Base-by-base conservation (phyloP, 2,329 filamentous ascomycete species). In the Aspergillus unguis region DNA sequence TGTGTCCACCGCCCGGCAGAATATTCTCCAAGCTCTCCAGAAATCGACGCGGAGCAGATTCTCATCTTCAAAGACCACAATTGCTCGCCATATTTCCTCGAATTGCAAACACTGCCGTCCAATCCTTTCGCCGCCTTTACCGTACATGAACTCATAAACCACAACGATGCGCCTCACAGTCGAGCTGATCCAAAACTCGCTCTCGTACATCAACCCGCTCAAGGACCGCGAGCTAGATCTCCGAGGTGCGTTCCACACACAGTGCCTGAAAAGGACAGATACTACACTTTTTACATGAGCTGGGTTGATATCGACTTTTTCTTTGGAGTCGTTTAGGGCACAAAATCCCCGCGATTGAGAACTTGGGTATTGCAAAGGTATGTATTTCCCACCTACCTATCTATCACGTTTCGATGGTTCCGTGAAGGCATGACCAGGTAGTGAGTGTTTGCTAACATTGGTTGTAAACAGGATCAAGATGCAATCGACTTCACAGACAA, bases 211-310 rank as follows among this genome's bases (percentile, higher is more conserved):
- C 77, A 99, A 97, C 77, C 92, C 92, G 72, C 84, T 99, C 75
- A 95, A 94, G 79, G 94, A 99, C 83, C 90, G 94, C 75, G 94
- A 99, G 84, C 85, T 99, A 74, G 92, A 97, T 81, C 90, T 99
- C 68, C 86, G 94, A 96, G 94, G 94, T 97, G 88, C 85, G 91
- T 84, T 59, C 49, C 52, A 60, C 46, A 60, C 54, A 54, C 61
- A 55, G 65, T 60, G 61, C 68, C 77, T 84, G 88, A 88, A 90
- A 95, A 90, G 90, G 85, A 81, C 89, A 92, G 91, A 94, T 95
- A 85, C 90, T 96, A 89, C 89, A 91, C 85, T 84, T 85, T 17
- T 78, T 71, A 48, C 59, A 62, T 58, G 85, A 85, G 83, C 87
- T 89, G 81, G 84, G 83, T 92, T 94, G 86, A 95, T 92, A 88